Evolutionary conservation across 176 grass and related monocot species (phyloP), one percentile per base, ranked within the genome.

Genomic region (Pontederia crassipes): DNA sequence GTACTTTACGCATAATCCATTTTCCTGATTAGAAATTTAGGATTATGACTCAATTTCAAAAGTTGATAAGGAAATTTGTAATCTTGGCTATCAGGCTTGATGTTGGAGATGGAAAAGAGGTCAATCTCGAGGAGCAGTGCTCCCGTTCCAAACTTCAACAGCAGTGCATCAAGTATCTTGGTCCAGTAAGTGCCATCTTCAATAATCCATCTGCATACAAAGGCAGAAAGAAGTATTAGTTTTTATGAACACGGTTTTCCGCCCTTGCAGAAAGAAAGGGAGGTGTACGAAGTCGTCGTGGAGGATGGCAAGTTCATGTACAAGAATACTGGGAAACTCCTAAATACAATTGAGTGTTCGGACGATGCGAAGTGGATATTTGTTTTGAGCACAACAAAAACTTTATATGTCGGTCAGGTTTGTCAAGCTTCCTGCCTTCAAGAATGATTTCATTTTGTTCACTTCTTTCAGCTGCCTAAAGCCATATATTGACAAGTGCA

Each of bases 351-450:
- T 13, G 81, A 85, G 57, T 77, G 79, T 2, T 56, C 72, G 28
- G 78, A 75, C 71, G 73, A 82, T 78, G 61, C 69, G 35, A 92
- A 98, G 72, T 98, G 93, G 87, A 98, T 98, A 35, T 98, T 98
- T 6, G 93, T 98, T 59, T 64, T 98, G 50, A 98, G 93, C 87
- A 98, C 93, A 52, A 85, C 71, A 2, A 88, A 65, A 65, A 61
- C 55, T 74, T 61, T 98, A 47, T 98, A 92, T 81, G 79, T 98
- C 35, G 93, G 81, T 49, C 16, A 55, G 79, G 93, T 95, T 40
- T 40, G 17, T 64, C 13, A 40, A 13, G 2, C 12, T 10, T 11
- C 62, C n/a, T 49, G 2, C 2, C 9, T 24, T 12, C 16, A n/a
- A 15, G 45, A 57, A 13, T 66, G 11, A 59, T 28, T 59, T 4